Conservation (phyloP, 768 basidiomycete genomes). For the Mycena capillaripes region DNA sequence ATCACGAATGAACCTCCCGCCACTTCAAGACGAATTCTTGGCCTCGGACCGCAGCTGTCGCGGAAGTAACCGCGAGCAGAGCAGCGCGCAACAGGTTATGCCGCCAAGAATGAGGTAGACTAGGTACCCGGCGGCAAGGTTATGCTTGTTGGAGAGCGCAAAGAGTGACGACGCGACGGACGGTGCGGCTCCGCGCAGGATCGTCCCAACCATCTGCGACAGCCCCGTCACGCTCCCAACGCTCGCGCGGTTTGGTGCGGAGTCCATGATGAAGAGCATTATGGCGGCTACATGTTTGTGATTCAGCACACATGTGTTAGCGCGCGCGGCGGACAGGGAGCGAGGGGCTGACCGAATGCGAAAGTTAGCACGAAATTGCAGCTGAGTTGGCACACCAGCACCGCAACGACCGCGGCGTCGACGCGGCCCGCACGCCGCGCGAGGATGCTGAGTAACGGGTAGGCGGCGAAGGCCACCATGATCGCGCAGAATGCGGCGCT, state of each 20-base stretch:
- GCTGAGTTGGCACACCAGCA: slow-evolving; percentile 50
- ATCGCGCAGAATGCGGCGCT: slow-evolving; percentile 48
- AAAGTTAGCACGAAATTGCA: slow-evolving; percentile 22
- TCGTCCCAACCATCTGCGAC: not conserved
- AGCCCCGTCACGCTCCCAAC: slow-evolving; percentile 6
- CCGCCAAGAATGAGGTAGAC: not conserved
- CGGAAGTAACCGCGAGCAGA: not conserved
- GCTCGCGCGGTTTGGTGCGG: slow-evolving; percentile 4
- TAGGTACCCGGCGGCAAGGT: not conserved
- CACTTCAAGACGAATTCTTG: not conserved
- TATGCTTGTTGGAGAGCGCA: slow-evolving; percentile 10
- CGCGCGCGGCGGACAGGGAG: too few species aligned
- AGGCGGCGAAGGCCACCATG: slow-evolving; percentile 45
- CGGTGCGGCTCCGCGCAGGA: slow-evolving; percentile 3
- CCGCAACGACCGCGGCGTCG: slow-evolving; percentile 47
- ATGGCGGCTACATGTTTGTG: not conserved
- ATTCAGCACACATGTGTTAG: not conserved
- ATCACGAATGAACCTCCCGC: too few species aligned
- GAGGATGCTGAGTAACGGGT: slow-evolving; percentile 52
- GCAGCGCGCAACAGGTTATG: not conserved
- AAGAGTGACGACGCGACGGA: slow-evolving; percentile 22
- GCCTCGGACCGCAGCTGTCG: not conserved
- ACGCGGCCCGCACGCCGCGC: slow-evolving; percentile 51
- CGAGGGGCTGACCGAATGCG: not conserved
- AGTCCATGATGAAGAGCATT: slow-evolving; percentile 5